These are phyloP conservation scores for Zygosaccharomyces lentus DNA, from an alignment of 805 yeast species.

Conservation along the genomic window DNA sequence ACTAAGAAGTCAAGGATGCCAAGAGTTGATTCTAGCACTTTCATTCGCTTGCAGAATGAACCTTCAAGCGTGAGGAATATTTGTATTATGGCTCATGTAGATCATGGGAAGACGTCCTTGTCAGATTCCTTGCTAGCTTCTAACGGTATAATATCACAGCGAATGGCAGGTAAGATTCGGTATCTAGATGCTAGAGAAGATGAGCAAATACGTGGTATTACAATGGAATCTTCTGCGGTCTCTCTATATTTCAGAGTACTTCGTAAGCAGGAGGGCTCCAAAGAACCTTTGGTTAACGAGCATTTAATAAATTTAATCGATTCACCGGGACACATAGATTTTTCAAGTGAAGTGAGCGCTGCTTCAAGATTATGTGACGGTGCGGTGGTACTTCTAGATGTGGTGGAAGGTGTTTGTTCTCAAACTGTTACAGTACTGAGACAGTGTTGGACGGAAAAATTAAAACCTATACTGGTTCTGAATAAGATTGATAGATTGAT, in stretches of 20 bases:
- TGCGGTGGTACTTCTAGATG: conserved; percentile 91
- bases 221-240: conserved; percentile 96
- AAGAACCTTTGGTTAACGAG: conserved; percentile 57
- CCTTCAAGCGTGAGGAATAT: conserved; percentile 76
- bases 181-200: conserved; percentile 92
- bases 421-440: conserved; percentile 93
- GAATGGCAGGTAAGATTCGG: conserved; percentile 92
- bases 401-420: conserved; percentile 96
- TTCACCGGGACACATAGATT: conserved; percentile 99
- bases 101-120: conserved; percentile 95
- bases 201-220: conserved; percentile 93
- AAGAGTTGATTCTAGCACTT: conserved; percentile 61
- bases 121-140: conserved; percentile 91
- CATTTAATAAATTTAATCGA: conserved; percentile 88
- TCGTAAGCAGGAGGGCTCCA: conserved; percentile 39
- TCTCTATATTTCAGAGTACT: conserved; percentile 82
- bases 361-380: conserved; percentile 97
- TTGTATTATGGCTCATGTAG: conserved; percentile 96
- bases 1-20: conserved; percentile 26
- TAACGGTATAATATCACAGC: conserved; percentile 91
- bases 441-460: conserved; percentile 91
- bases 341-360: conserved; percentile 92
- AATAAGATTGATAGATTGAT: conserved; percentile 89
- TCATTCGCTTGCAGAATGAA: conserved; percentile 62
- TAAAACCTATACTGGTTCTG: conserved; percentile 81